Evolutionary conservation across 352 stramenopile genomes (phyloP).

Genomic region (Phytophthora syringae): DNA sequence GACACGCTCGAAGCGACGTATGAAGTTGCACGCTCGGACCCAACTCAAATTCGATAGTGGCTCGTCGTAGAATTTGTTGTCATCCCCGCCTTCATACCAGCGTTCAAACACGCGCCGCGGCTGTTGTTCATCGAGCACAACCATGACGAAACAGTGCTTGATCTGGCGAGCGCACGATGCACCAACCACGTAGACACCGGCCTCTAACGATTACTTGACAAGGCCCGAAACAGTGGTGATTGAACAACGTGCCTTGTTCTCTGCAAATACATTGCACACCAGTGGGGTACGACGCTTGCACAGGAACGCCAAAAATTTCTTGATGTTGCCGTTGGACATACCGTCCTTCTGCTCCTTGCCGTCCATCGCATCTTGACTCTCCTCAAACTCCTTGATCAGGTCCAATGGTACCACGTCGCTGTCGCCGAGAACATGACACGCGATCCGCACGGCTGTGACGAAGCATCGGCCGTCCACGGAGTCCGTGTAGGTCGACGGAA

Average conservation of each 20-base stretch:
- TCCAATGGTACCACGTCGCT: neutral
- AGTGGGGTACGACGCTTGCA: neutral
- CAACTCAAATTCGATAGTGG: conserved; percentile 1
- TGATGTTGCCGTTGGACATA: neutral
- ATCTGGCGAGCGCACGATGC: neutral
- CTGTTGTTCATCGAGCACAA: neutral
- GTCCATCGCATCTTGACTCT: neutral
- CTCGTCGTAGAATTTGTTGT: conserved; percentile 1
- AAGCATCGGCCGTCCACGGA: neutral
- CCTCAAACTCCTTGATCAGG: neutral
- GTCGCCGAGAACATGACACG: neutral
- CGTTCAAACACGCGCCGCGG: neutral
- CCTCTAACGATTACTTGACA: neutral
- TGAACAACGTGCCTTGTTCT: neutral
- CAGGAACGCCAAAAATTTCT: conserved; percentile 1
- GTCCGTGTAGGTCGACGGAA: neutral
- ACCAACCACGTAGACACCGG: conserved; percentile 4
- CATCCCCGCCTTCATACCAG: conserved; percentile 9
- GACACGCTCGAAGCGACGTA: neutral
- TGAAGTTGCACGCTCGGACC: neutral
- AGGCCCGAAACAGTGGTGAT: neutral
- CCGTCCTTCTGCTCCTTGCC: conserved; percentile 1
- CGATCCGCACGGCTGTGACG: neutral
- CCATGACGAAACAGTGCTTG: conserved; percentile 6
- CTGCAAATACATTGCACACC: conserved; percentile 3